Percentiles rank a stretch among this genome's conserved stretches.
These are phyloP conservation scores for Ogataea paradorogensis DNA, from an alignment of 805 yeast species.

Conservation along the genomic window DNA sequence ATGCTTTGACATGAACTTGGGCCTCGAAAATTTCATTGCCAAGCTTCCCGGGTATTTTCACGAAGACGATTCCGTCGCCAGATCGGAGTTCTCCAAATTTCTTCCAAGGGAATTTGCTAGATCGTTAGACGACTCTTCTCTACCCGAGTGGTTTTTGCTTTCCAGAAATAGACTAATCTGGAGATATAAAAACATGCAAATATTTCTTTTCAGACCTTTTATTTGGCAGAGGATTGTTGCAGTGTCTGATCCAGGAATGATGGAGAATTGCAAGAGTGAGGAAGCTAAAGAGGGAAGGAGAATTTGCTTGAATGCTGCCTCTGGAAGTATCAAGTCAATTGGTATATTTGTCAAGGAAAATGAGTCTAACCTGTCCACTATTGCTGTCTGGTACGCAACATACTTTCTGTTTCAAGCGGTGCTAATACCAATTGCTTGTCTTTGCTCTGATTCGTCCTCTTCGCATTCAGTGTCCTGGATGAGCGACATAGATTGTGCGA, in stretches of 20 bases:
- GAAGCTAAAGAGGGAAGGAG: slow-evolving; percentile 49
- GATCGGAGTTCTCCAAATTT: slow-evolving; percentile 23
- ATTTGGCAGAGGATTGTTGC: slow-evolving; percentile 51
- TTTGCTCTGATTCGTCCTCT: slow-evolving; percentile 49
- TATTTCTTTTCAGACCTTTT: slow-evolving; percentile 53
- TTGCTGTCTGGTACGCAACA: slow-evolving; percentile 61
- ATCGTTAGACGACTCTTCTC: slow-evolving; percentile 16
- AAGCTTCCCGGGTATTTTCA: slow-evolving; percentile 47
- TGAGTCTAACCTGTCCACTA: slow-evolving; percentile 35
- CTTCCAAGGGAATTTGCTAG: slow-evolving; percentile 22
- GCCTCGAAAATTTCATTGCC: slow-evolving; percentile 39
- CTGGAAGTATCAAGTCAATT: slow-evolving; percentile 50
- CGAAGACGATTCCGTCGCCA: slow-evolving; percentile 37
- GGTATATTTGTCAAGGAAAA: slow-evolving; percentile 33
- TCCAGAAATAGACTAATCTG: slow-evolving; percentile 53
- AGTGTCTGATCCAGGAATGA: slow-evolving; percentile 33
- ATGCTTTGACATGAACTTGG: slow-evolving; percentile 45
- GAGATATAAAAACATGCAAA: slow-evolving; percentile 57
- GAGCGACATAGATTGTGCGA: slow-evolving; percentile 41
- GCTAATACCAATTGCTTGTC: slow-evolving; percentile 53
- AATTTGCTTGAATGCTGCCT: slow-evolving; percentile 50
- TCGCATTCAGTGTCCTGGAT: slow-evolving; percentile 44
- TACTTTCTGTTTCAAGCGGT: slow-evolving; percentile 64
- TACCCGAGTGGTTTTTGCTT: slow-evolving; percentile 53
- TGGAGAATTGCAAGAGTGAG: slow-evolving; percentile 35